Evolutionary conservation across 352 stramenopile genomes (phyloP), one percentile per base, ranked within the genome.

Genomic region (Pythium biforme): DNA sequence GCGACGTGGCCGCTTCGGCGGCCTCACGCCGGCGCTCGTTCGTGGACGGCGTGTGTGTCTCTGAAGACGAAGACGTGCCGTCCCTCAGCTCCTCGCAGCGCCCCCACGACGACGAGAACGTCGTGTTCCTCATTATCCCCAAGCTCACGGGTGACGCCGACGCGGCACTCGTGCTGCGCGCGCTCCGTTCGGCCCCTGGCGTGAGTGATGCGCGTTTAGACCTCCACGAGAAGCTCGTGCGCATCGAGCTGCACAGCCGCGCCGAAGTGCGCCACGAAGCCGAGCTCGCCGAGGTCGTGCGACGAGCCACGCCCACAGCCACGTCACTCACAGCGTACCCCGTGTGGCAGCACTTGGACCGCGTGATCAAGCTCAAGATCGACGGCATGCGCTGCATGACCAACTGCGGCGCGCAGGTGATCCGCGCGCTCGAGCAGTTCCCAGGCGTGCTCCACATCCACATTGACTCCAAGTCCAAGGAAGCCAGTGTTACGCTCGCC

Each of bases 331-430:
- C 85, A 5, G 85, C 81, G 25, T 94, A 90, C 55, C 85, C 85
- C 1, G 83, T 94, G 63, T 94, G 85, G 85, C 81, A 92, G 55
- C 81, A 92, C 55, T 77, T 81, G 58, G 83, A 94, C 47, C 85
- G 85, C 53, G 87, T 92, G 40, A 83, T 94, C 52, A 77, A 71
- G 40, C 71, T 94, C 27, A 70, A 70, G 27, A 80, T 96, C 47
- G 76, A 92, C 15, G 88, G 88, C 20, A 95, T 96, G 86, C 82
- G 85, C 50, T 96, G 88, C 66, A 93, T 94, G 81, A 93, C 77
- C 25, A 95, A 93, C 67, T 96, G 88, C 55, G 88, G 86, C 9
- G 69, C 60, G 12, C 86, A 89, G 45, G 86, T 96, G 34, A 88
- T 94, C 62, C 76, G 75, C 34, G 88, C 88, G 40, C 66, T 96